phyloP scores from a whole-genome alignment of 352 stramenopile species.

The Globisporangium iwayamae region DNA sequence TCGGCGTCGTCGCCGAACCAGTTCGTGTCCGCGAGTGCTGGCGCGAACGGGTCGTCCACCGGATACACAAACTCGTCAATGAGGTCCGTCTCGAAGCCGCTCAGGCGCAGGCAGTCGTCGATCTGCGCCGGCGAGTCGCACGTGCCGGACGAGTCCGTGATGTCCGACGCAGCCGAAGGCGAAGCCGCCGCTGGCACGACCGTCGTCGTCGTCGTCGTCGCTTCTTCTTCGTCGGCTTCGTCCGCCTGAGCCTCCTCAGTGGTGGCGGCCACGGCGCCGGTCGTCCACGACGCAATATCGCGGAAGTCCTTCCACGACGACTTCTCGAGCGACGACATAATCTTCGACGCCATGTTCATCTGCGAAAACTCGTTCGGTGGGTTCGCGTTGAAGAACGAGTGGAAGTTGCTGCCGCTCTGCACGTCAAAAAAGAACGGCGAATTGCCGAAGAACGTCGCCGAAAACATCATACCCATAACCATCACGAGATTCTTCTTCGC shows the following conservation, averaged over 20 bases:
- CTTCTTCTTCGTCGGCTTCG: conserved; percentile 29
- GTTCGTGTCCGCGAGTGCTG: conserved; percentile 50
- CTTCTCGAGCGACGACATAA: conserved; percentile 84
- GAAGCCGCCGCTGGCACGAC: conserved; percentile 30
- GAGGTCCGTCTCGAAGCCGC: conserved; percentile 57
- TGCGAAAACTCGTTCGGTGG: conserved; percentile 77
- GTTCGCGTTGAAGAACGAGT: conserved; percentile 77
- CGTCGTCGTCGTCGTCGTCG: conserved; percentile 9
- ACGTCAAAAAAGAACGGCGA: conserved; percentile 68
- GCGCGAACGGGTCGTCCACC: conserved; percentile 71
- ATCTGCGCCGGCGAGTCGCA: conserved; percentile 50
- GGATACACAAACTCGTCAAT: conserved; percentile 84
- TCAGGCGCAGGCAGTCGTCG: conserved; percentile 36
- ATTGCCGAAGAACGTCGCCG: conserved; percentile 81
- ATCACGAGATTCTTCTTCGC: conserved; percentile 89
- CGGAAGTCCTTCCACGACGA: conserved; percentile 88
- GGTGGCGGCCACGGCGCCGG: conserved; percentile 27
- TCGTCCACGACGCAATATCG: conserved; percentile 72
- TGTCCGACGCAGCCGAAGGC: conserved; percentile 65
- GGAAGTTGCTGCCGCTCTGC: conserved; percentile 71
- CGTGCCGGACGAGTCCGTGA: conserved; percentile 58
- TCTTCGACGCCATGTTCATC: conserved; percentile 83
- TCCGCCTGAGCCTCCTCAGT: conserved; percentile 24
- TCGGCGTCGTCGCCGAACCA: conserved; percentile 60
- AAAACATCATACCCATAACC: conserved; percentile 89